Percentiles rank a stretch among this genome's conserved stretches.
Conservation (phyloP, 106 monocot genomes). For the Iris macrosiphon region DNA sequence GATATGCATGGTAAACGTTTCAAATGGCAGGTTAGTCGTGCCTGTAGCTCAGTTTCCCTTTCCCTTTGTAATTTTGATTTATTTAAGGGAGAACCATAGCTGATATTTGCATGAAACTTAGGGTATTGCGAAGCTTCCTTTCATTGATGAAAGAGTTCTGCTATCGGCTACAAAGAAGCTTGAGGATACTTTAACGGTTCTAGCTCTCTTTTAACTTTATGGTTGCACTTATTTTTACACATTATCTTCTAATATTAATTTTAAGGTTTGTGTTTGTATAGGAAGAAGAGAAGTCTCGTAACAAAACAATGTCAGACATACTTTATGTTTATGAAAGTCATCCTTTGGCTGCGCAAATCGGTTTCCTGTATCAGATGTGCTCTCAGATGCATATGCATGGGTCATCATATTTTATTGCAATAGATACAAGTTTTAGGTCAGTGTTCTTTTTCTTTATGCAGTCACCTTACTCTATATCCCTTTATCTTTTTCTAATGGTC, state of each 20-base stretch:
- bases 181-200: conserved; percentile 77
- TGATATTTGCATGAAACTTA: conserved; percentile 15
- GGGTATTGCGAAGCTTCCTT: conserved; percentile 95
- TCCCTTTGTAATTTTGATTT: not conserved
- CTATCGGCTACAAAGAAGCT: conserved; percentile 74
- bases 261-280: conserved; percentile 16
- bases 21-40: conserved; percentile 81
- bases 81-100: not conserved
- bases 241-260: not conserved
- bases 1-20: conserved; percentile 98
- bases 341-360: conserved; percentile 54
- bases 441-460: conserved; percentile 3
- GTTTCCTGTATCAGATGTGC: conserved; percentile 36
- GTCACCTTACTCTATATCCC: not conserved
- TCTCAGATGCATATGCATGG: conserved; percentile 17
- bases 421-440: conserved; percentile 59
- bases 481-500: conserved; percentile 4
- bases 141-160: conserved; percentile 76
- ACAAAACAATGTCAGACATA: conserved; percentile 79
- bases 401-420: conserved; percentile 25
- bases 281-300: conserved; percentile 83
- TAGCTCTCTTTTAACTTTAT: not conserved
- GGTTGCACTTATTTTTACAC: not conserved
- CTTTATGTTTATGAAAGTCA: conserved; percentile 59
- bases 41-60: not conserved